These are phyloP conservation scores for Heliocybe sulcata DNA, from an alignment of 1,284 basidiomycete genomes.

Conservation along the genomic window DNA sequence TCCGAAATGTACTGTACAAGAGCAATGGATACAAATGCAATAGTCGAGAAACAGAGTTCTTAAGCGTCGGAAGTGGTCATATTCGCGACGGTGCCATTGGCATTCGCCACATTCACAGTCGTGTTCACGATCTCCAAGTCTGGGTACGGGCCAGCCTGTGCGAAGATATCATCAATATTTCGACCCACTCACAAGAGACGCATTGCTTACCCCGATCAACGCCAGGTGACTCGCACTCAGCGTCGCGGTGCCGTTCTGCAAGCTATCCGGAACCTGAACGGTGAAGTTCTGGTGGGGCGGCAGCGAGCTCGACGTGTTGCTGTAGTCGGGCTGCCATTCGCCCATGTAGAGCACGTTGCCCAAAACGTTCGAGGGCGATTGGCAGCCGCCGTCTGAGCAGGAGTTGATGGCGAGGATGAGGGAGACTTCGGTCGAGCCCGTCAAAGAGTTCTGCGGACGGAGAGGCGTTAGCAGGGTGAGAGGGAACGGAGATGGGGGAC, in stretches of 20 bases:
- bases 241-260: constrained; percentile 9
- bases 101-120: neutral
- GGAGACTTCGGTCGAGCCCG: neutral
- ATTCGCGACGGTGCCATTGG: too few relatives aligned
- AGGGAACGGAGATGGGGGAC: neutral
- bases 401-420: neutral
- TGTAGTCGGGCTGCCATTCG: neutral
- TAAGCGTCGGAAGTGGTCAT: too few relatives aligned
- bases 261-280: constrained; percentile 10
- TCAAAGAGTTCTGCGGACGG: neutral
- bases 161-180: neutral
- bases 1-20: too few relatives aligned
- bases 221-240: constrained; percentile 11
- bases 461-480: neutral
- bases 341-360: neutral
- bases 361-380: neutral
- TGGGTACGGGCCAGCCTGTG: neutral
- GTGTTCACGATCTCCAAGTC: neutral
- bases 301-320: neutral
- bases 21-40: too few relatives aligned
- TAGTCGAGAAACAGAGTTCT: too few relatives aligned
- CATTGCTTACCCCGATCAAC: constrained; percentile 11
- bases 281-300: constrained; percentile 13
- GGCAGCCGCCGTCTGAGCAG: neutral
- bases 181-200: too few relatives aligned